Evolutionary conservation across 768 basidiomycete species (phyloP), one percentile per base, ranked within the genome.

Genomic region (Pilatotrama ljubarskyi): DNA sequence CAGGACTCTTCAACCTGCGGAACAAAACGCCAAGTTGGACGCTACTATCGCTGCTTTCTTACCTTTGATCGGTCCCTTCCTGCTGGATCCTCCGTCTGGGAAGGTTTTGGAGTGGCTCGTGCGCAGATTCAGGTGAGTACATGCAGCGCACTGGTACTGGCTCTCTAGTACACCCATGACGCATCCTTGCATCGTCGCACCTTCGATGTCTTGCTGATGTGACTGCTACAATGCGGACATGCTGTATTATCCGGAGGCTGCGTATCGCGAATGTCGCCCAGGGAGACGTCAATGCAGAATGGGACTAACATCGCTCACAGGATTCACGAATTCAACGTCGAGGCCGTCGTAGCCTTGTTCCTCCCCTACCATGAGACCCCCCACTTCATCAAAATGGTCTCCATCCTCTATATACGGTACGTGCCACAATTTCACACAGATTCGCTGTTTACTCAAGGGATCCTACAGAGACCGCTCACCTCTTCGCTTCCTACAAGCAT

Each of bases 21-120:
- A 90, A 17, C 83, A 83, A 61, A 84, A 84, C 54, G 79, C 77
- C 18, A 79, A 83, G 62, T 75, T 99, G 66, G 82, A 95, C 71
- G 72, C 57, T 17, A 73, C 76, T 4, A 78, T 98, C 56, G 77
- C 78, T 20, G 76, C 75, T 7, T 90, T 93, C 66, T 68, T 98
- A 43, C 74, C 82, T 41, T 72, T 88, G 42, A 77, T 99, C 15
- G 91, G 92, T 2, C 88, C 86, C 9, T 91, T 90, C 78, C 73
- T 98, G 42, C 80, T 93, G 75, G 87, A 96, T 40, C 77, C 84
- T 35, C 90, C 93, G 0, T 83, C 92, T 0, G 87, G 86, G 18
- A 94, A 90, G 71, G 83, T 92, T 9, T 70, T 99, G 25, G 97
- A 99, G 69, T 99, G 96, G 96, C 82, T 98, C 24, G 93, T 98